phyloP scores from a whole-genome alignment of 768 basidiomycete species.

The Mycena chlorophos region DNA sequence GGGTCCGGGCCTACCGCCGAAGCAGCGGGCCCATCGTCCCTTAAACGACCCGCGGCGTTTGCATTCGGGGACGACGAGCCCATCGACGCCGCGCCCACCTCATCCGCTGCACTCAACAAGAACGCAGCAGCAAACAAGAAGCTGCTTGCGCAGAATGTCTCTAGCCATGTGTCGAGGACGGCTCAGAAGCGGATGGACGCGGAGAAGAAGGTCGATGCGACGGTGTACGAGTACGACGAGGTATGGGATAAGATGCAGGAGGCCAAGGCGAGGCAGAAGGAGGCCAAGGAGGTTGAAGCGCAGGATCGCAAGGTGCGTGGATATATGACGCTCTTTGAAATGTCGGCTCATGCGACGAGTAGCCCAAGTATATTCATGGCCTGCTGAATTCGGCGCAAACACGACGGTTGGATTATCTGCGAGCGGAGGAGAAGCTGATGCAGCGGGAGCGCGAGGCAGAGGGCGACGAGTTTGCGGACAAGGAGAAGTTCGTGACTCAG shows the following conservation, averaged over 20 bases:
- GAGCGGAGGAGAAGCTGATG: constrained; percentile 98
- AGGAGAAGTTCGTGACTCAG: constrained; percentile 96
- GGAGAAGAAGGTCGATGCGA: constrained; percentile 76
- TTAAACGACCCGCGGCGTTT: constrained; percentile 65
- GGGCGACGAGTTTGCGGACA: constrained; percentile 91
- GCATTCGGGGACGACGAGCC: constrained; percentile 59
- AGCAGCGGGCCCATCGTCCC: constrained; percentile 41
- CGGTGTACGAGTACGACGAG: constrained; percentile 94
- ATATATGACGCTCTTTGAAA: not conserved
- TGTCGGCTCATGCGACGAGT: constrained; percentile 1
- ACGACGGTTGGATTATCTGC: constrained; percentile 80
- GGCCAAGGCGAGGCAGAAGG: constrained; percentile 72
- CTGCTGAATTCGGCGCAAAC: constrained; percentile 83
- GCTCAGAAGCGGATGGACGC: constrained; percentile 73
- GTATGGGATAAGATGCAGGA: constrained; percentile 96
- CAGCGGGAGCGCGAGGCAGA: constrained; percentile 89
- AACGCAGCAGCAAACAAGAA: constrained; percentile 52
- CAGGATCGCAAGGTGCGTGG: constrained; percentile 73
- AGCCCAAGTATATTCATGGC: constrained; percentile 93
- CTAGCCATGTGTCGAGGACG: constrained; percentile 62
- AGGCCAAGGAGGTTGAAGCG: constrained; percentile 71
- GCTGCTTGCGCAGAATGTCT: constrained; percentile 56
- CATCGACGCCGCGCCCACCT: constrained; percentile 49
- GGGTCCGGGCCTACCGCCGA: constrained; percentile 34
- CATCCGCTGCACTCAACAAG: constrained; percentile 33